Evolutionary conservation across 495 filamentous ascomycete species (phyloP).

Genomic region (Penicillium taxi): DNA sequence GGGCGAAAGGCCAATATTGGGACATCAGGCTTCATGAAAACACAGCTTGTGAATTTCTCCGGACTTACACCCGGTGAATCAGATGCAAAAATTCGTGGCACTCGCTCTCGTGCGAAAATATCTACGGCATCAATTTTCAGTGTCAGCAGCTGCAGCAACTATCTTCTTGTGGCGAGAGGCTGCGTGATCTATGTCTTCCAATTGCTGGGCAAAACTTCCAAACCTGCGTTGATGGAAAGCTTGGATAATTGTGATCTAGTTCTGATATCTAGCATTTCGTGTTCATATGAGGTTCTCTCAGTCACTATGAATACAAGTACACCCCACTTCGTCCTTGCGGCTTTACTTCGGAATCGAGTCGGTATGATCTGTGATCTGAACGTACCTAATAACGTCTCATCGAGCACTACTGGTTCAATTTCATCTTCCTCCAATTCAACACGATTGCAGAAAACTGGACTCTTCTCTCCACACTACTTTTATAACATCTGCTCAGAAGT

Average conservation of each 20-base stretch:
- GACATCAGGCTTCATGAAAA: conserved; percentile 35
- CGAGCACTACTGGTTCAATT: not conserved
- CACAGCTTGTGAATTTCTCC: conserved; percentile 28
- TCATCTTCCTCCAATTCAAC: conserved; percentile 1
- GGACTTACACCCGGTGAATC: conserved; percentile 14
- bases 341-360: conserved; percentile 52
- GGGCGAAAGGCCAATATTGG: conserved; percentile 42
- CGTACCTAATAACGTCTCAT: not conserved
- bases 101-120: not conserved
- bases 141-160: conserved; percentile 53
- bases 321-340: conserved; percentile 50
- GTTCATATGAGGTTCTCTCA: conserved; percentile 51
- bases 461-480: conserved; percentile 33
- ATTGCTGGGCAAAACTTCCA: conserved; percentile 28
- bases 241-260: conserved; percentile 24
- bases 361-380: conserved; percentile 56
- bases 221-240: conserved; percentile 6
- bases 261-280: conserved; percentile 48
- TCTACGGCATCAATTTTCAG: conserved; percentile 32
- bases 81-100: conserved; percentile 7
- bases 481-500: conserved; percentile 56
- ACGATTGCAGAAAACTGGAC: conserved; percentile 17
- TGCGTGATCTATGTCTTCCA: conserved; percentile 55
- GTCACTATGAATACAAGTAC: conserved; percentile 58
- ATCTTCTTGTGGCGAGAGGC: conserved; percentile 50